Evolutionary conservation across 1,284 basidiomycete genomes (phyloP).

Genomic region (Marasmius fiardii): DNA sequence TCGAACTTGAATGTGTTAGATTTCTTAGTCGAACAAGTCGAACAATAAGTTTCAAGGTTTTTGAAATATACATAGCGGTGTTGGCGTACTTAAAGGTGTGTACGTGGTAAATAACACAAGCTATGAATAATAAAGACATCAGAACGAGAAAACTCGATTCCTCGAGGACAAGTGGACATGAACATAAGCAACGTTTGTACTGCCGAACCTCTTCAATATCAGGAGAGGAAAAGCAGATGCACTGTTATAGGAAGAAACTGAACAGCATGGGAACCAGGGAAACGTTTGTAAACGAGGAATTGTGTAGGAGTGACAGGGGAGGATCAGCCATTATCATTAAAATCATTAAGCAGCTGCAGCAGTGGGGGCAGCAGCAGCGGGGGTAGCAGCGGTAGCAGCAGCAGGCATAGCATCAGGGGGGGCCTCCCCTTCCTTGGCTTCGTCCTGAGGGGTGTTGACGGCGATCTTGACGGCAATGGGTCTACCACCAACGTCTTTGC

Average conservation of each 20-base stretch:
- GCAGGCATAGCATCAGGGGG: conserved; percentile 17
- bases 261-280: conserved; percentile 20
- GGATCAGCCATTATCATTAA: conserved; percentile 9
- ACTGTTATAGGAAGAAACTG: conserved; percentile 15
- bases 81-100: conserved; percentile 6
- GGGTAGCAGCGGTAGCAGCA: conserved; percentile 15
- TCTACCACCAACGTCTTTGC: conserved; percentile 79
- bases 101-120: conserved; percentile 9
- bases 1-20: background rate
- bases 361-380: conserved; percentile 17
- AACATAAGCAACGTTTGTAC: conserved; percentile 15
- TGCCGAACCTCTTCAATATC: conserved; percentile 2
- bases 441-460: conserved; percentile 59
- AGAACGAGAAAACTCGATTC: conserved; percentile 14
- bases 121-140: conserved; percentile 13
- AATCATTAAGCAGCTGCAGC: conserved; percentile 12
- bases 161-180: conserved; percentile 12
- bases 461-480: conserved; percentile 87
- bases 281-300: conserved; percentile 2
- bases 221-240: conserved; percentile 11
- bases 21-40: no score
- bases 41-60: background rate
- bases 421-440: conserved; percentile 36
- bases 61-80: conserved; percentile 7
- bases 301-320: conserved; percentile 18